A percentile compares a stretch with the other conserved stretches of the same genome.
Evolutionary conservation across 1,284 basidiomycete genomes (phyloP).

Genomic region (Ceratobasidium theobromae): DNA sequence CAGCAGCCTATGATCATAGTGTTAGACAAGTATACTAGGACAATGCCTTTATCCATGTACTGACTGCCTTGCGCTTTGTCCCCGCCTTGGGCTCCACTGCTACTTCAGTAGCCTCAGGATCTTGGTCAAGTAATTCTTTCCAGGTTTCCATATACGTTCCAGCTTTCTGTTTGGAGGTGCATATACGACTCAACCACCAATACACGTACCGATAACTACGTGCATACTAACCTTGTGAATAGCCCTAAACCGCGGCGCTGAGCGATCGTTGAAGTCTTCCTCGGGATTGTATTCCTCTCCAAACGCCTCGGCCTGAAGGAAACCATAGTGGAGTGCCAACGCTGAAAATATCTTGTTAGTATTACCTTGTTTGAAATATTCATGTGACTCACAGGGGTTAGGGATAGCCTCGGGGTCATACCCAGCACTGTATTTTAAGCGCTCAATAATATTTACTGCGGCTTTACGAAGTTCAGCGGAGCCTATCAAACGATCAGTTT

Average conservation of each 20-base stretch:
- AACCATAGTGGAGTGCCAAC: constrained; percentile 83
- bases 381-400: constrained; percentile 74
- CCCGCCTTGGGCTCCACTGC: constrained; percentile 48
- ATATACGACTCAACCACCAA: constrained; percentile 24
- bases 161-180: constrained; percentile 48
- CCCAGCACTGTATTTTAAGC: constrained; percentile 74
- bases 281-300: constrained; percentile 80
- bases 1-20: constrained; percentile 52
- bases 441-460: constrained; percentile 76
- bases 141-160: constrained; percentile 74
- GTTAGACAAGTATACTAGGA: neutral
- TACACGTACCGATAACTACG: constrained; percentile 27
- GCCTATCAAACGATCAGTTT: constrained; percentile 49
- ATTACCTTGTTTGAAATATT: constrained; percentile 9
- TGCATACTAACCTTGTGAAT: constrained; percentile 69
- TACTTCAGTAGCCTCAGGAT: constrained; percentile 58
- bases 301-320: constrained; percentile 89
- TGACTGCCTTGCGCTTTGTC: constrained; percentile 68
- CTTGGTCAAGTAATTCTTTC: constrained; percentile 67
- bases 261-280: constrained; percentile 70
- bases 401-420: constrained; percentile 90
- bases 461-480: constrained; percentile 65
- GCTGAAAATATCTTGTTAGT: constrained; percentile 38
- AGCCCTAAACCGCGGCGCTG: constrained; percentile 71
- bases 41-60: constrained; percentile 40